Evolutionary conservation across 805 yeast species (phyloP), one percentile per base, ranked within the genome.

Genomic region (Saccharomyces jurei): DNA sequence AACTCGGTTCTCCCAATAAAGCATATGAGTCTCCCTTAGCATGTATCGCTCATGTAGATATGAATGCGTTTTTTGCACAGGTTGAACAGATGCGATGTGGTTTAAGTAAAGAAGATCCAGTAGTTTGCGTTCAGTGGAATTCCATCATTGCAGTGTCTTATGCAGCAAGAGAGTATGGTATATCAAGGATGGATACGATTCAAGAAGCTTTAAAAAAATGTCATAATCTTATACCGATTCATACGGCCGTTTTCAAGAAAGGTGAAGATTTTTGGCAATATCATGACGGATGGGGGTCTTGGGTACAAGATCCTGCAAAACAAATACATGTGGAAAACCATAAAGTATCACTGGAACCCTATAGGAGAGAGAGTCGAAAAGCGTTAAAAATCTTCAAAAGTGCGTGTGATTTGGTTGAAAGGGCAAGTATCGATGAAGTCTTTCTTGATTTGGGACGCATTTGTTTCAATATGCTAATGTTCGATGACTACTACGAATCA

Each of bases 21-120:
- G 74, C 94, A 2, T 83, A 80, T 66, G 61, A 64, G 6, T 83
- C 90, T 56, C 89, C 92, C 1, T 72, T 92, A 10, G 77, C 96
- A 0, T 86, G 87, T 26, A 80, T 94, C 41, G 90, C 86, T 6
- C 95, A 90, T 62, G 79, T 94, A 26, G 99, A 94, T 71, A 80
- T 89, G 63, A 96, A 94, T 71, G 97, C 98, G 11, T 94, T 91
- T 69, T 94, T 87, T 70, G 96, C 99, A 0, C 99, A 94, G 66
- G 94, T 86, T 30, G 97, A 94, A 63, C 92, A 86, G 60, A 74
- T 88, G 5, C 71, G 97, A 46, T 75, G 89, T 17, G 85, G 85
- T 0, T 71, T 86, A 14, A 70, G 83, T 1, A 74, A 73, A 1
- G 81, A 82, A 2, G 91, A 83, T 57, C 97, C 99, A 0, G 86